Conservation (phyloP, 148 eudicot species). For the Cornus suecica region DNA sequence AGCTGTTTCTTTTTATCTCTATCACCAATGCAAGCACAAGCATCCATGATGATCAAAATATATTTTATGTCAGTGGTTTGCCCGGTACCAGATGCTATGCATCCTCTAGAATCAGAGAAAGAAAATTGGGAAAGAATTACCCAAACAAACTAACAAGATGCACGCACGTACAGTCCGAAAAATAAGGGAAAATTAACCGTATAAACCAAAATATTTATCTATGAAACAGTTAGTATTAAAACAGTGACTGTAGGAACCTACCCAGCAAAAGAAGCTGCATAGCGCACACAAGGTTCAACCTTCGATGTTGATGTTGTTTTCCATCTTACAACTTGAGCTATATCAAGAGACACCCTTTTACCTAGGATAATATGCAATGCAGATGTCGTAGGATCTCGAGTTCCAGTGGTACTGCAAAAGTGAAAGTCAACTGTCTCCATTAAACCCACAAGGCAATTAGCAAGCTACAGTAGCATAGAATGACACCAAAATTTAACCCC, state of each 20-base stretch:
- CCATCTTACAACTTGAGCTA: slow-evolving; percentile 97
- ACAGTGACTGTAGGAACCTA: slow-evolving; percentile 23
- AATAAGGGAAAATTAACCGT: not conserved
- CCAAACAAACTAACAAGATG: not conserved
- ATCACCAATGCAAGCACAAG: not conserved
- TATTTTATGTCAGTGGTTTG: not conserved
- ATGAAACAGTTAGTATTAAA: not conserved
- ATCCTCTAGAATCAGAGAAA: not conserved
- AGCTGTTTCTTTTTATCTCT: no score
- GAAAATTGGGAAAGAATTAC: not conserved
- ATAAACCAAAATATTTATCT: not conserved
- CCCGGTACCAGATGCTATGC: not conserved
- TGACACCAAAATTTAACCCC: not conserved
- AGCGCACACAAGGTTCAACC: slow-evolving; percentile 82
- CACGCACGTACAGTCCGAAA: not conserved
- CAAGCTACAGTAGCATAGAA: not conserved
- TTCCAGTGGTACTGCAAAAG: slow-evolving; percentile 86
- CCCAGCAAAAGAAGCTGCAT: slow-evolving; percentile 98
- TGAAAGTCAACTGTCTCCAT: not conserved
- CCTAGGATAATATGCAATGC: slow-evolving; percentile 95
- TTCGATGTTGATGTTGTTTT: slow-evolving; percentile 55
- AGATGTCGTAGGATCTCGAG: slow-evolving; percentile 86
- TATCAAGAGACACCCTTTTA: slow-evolving; percentile 82
- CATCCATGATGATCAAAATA: not conserved
- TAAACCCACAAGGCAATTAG: not conserved